Base-by-base conservation (phyloP, 2,329 filamentous ascomycete species). In the Teratosphaeria gauchensis region DNA sequence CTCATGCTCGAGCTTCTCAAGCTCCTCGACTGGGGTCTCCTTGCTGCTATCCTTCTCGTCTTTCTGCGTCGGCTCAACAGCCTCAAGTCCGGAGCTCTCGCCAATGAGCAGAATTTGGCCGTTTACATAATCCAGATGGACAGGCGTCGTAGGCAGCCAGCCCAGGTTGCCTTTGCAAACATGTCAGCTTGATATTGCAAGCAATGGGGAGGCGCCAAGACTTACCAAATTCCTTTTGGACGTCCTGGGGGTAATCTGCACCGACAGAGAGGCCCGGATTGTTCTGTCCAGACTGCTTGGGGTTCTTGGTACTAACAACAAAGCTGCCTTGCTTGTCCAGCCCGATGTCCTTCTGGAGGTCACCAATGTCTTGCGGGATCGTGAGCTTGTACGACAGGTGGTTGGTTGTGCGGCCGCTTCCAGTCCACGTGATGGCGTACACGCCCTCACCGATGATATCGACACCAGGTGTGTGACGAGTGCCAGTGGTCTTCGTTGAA, bases 391-490 rank as follows among this genome's bases (percentile, higher is more conserved):
- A 53, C 12, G 32, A 53, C n/a, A 35, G 28, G 24, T 35, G 52
- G 52, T 53, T 53, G 12, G 52, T 70, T 12, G 68, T 64, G 35
- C 66, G 66, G 54, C 87, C 83, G 0, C 85, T 78, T 1, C 84
- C 84, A 0, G 86, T 89, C 2, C 82, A 84, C 0, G 87, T 90
- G 56, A 96, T 85, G 0, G 87, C 87, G 66, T 96, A 96, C 0
- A 95, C 84, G 0, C 91, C 92, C 71, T 95, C 90, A 0, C 85
- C 91, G n/a, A 91, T 79, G 0, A 89, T 88, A 0, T 82, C 86
- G 1, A 88, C 86, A 1, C 87, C 83, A 0, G 89, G 85, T 0
- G 78, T 80, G 55, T 87, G 84, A 12, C 88, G 82, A 14, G 82
- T 83, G 1, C 90, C 89, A 2, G 75, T 77, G 0, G 90, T 92